A percentile compares a stretch with the other conserved stretches of the same genome.
These are phyloP conservation scores for Eutrema yunnanense DNA, from an alignment of 345 rosid genomes.

Conservation along the genomic window DNA sequence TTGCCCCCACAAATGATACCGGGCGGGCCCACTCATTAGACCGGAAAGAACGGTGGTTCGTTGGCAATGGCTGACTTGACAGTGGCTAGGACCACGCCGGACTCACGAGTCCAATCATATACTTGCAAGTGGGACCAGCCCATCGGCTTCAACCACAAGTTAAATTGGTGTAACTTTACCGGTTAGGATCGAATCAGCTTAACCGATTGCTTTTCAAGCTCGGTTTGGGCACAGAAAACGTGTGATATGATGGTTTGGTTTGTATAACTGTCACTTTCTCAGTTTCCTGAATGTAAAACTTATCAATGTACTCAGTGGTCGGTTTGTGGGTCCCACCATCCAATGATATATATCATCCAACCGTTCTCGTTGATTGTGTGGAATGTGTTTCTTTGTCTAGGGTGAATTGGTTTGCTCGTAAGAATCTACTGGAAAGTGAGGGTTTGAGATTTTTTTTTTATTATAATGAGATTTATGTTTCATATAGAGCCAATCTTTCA, in stretches of 20 bases:
- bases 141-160: conserved; percentile 26
- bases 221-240: conserved; percentile 11
- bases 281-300: conserved; percentile 12
- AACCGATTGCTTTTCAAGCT: conserved; percentile 1
- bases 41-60: conserved; percentile 24
- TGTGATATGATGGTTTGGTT: conserved; percentile 8
- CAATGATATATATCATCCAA: background rate
- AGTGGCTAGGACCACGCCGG: conserved; percentile 37
- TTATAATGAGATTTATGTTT: too few relatives aligned
- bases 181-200: conserved; percentile 13
- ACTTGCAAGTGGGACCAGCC: conserved; percentile 19
- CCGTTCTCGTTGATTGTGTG: too few relatives aligned
- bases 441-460: too few relatives aligned
- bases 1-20: conserved; percentile 7
- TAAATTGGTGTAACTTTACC: background rate
- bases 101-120: conserved; percentile 25
- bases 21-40: conserved; percentile 3
- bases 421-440: too few relatives aligned
- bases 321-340: conserved; percentile 18
- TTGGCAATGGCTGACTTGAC: conserved; percentile 28
- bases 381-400: too few relatives aligned
- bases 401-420: too few relatives aligned
- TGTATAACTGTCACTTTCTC: conserved; percentile 11
- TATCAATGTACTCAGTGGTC: conserved; percentile 14
- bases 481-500: too few relatives aligned